Percentiles rank a stretch among this genome's conserved stretches.
Conservation (phyloP, 192 early-diverging fungal species). For the Entomortierella lignicola region DNA sequence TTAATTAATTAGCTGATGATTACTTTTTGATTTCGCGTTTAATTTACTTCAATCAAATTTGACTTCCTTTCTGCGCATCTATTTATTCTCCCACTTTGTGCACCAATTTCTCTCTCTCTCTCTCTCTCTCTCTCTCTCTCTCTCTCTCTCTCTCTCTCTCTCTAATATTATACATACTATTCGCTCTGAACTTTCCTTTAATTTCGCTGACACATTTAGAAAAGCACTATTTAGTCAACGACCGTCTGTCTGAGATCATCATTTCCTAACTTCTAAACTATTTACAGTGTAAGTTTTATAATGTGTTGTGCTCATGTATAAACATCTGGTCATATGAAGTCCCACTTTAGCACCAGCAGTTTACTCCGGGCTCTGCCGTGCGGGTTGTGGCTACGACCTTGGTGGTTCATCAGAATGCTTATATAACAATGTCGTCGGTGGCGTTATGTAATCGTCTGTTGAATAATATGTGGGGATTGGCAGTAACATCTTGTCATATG, state of each 20-base stretch:
- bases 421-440: neutral
- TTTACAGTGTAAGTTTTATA: neutral
- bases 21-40: too few relatives aligned
- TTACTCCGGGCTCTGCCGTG: neutral
- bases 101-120: neutral
- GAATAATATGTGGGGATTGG: too few relatives aligned
- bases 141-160: constrained; percentile 1
- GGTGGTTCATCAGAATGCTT: constrained; percentile 6
- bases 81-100: neutral
- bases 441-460: constrained; percentile 5
- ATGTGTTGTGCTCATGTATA: neutral
- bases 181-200: neutral
- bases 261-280: neutral
- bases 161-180: neutral
- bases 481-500: neutral
- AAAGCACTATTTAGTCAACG: too few relatives aligned
- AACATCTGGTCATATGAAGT: neutral
- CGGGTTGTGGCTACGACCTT: neutral
- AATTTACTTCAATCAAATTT: too few relatives aligned
- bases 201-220: too few relatives aligned
- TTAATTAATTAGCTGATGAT: too few relatives aligned
- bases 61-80: neutral
- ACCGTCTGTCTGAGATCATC: too few relatives aligned
- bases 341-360: neutral
- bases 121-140: neutral